Base-by-base conservation (phyloP, 1,284 basidiomycete species). In the Ceratobasidium sp. region DNA sequence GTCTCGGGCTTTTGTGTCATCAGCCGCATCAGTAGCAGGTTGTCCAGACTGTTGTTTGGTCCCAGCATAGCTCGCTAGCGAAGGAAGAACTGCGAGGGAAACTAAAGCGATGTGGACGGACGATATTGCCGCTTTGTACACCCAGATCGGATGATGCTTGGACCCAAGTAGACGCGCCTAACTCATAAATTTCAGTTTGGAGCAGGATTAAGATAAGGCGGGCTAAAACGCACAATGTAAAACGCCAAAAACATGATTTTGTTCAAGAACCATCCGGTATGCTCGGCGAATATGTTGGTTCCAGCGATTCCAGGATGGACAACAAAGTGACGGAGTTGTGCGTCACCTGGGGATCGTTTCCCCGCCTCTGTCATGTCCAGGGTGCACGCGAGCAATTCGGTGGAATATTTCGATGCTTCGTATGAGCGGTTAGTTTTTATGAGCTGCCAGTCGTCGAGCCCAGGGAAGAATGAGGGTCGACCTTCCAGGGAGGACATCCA, bases 401-500 rank as follows among this genome's bases (percentile, higher is more conserved):
- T 89, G 81, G 95, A 89, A 80, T 92, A 95, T 81, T 96, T 96
- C 11, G 89, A 87, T 8, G 85, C 86, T 77, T 92, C 87, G 80
- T 96, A 97, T 0, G 91, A 87, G 71, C 87, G 84, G 27, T 81
- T 78, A 9, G 89, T 88, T 56, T 86, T 83, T 31, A 88, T 82
- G 27, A 93, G 84, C 79, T 96, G 93, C 86, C 89, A 91, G 81
- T 97, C 94, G 66, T 79, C 77, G 4, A 81, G 79, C 74, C 89
- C 85, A 75, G 66, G 53, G 39, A 91, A 92, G 59, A 82, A 85
- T 31, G 82, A 79, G 0, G 88, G 85, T 19, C 82, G 83, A 0
- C 90, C 87, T 80, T 92, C 91, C 8, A 90, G 79, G 0, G 93
- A 95, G 1, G 92, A 92, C 74, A 90, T 90, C 92, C 95, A 96